Evolutionary conservation across 768 basidiomycete species (phyloP), one percentile per base, ranked within the genome.

Genomic region (Pseudohyphozyma bogoriensis): DNA sequence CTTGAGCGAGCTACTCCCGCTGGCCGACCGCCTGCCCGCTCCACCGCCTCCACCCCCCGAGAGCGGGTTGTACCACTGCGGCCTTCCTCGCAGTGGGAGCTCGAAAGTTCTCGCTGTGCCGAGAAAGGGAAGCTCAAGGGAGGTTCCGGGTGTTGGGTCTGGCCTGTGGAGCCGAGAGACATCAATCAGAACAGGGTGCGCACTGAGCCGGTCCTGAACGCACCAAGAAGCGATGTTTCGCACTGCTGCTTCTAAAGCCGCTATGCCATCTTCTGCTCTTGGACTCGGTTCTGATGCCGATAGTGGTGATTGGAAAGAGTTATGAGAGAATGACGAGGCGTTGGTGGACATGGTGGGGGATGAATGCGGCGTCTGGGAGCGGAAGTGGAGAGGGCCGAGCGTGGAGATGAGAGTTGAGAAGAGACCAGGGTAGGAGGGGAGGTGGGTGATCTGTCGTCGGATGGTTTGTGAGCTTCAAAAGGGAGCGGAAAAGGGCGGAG

Each of bases 101-200:
- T 46, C 7, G 47, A 66, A 52, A 32, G 51, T 63, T 4, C 58
- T 42, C 40, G 63, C 61, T 7, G 82, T 79, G 22, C 89, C 88
- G 36, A 95, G 76, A 70, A 95, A 86, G 1, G 88, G 89, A 15
- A 96, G 79, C 70, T 92, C 87, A 29, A 87, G 61, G 6, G 80
- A 80, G 42, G 77, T 67, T 15, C 87, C 88, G 39, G 83, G 79
- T 20, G 74, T 75, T 35, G 86, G 87, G 73, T 83, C 83, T 50
- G 83, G 82, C 89, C 91, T 95, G 62, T 79, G 82, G 8, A 87
- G 81, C n/a, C n/a, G 26, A 7, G 1, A 36, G 6, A 0, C 37
- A 3, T 42, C 54, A 4, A 31, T 8, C 37, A 32, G 16, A 2
- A 18, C 37, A 10, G 39, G 8, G 28, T 7, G 6, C 22, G 37